Evolutionary conservation across 495 filamentous ascomycete species (phyloP).

Genomic region (Xylaria longipes): DNA sequence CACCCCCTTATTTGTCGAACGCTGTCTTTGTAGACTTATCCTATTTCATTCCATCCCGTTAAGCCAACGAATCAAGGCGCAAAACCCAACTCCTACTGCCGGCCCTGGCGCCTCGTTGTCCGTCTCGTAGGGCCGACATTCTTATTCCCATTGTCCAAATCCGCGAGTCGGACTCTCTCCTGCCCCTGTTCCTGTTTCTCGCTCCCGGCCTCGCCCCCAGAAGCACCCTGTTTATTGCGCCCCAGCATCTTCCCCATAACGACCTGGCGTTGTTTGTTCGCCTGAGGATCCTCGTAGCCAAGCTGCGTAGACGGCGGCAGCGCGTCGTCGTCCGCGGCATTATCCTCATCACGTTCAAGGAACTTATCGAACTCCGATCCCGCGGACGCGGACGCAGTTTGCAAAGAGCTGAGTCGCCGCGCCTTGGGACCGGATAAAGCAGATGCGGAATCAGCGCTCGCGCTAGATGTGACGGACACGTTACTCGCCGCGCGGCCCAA

Average conservation of each 20-base stretch:
- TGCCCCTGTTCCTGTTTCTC: neutral
- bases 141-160: neutral
- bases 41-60: neutral
- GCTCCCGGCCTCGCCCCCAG: neutral
- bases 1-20: neutral
- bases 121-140: slow-evolving; percentile 23
- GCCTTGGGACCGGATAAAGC: slow-evolving; percentile 27
- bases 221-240: slow-evolving; percentile 18
- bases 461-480: slow-evolving; percentile 49
- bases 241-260: slow-evolving; percentile 46
- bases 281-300: slow-evolving; percentile 55
- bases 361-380: slow-evolving; percentile 31
- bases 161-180: slow-evolving; percentile 4
- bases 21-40: neutral
- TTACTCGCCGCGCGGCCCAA: slow-evolving; percentile 60
- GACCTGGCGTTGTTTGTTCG: slow-evolving; percentile 38
- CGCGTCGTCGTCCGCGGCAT: slow-evolving; percentile 29
- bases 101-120: slow-evolving; percentile 27
- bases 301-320: slow-evolving; percentile 52
- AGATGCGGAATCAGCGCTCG: slow-evolving; percentile 30
- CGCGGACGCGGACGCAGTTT: neutral
- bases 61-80: neutral
- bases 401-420: slow-evolving; percentile 26
- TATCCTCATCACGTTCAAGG: slow-evolving; percentile 14
- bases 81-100: neutral